phyloP scores from a whole-genome alignment of 2,329 filamentous ascomycete genomes.

The Colletotrichum spaethianum region DNA sequence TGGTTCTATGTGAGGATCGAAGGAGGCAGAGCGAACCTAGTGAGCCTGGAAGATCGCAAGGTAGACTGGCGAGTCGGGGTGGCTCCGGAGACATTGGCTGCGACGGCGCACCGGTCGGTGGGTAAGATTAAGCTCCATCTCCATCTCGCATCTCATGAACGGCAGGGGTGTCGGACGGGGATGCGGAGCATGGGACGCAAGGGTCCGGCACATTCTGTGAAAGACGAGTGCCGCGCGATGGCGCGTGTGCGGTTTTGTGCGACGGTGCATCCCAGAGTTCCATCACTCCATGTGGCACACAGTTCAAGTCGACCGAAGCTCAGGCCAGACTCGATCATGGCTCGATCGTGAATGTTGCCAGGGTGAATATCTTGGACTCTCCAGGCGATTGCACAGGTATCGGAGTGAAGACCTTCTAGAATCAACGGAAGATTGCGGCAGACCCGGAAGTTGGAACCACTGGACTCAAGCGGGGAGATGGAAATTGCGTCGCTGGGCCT shows the following conservation, averaged over 20 bases:
- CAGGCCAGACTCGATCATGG: conserved; percentile 28
- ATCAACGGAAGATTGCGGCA: conserved; percentile 2
- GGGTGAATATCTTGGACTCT: neutral
- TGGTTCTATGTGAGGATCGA: neutral
- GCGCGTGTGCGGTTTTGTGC: conserved; percentile 34
- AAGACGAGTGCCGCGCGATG: conserved; percentile 29
- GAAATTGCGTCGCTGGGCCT: conserved; percentile 28
- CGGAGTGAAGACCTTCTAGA: neutral
- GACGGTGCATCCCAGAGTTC: conserved; percentile 25
- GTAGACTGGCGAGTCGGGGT: conserved; percentile 35
- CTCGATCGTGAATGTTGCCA: conserved; percentile 14
- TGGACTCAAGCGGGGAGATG: conserved; percentile 18
- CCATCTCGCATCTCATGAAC: conserved; percentile 39
- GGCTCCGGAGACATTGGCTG: conserved; percentile 35
- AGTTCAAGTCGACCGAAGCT: conserved; percentile 32
- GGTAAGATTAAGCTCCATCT: conserved; percentile 42
- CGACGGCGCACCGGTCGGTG: conserved; percentile 39
- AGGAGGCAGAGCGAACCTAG: neutral
- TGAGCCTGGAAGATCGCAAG: conserved; percentile 2
- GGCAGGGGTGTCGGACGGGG: conserved; percentile 34
- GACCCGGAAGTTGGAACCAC: conserved; percentile 10
- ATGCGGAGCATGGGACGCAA: conserved; percentile 35
- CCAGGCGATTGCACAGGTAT: neutral
- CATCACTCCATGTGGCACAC: conserved; percentile 12
- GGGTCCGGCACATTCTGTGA: conserved; percentile 29